Percentiles rank a stretch among this genome's conserved stretches.
These are phyloP conservation scores for Thymus mandschuricus DNA, from an alignment of 257 asterid species.

Conservation along the genomic window DNA sequence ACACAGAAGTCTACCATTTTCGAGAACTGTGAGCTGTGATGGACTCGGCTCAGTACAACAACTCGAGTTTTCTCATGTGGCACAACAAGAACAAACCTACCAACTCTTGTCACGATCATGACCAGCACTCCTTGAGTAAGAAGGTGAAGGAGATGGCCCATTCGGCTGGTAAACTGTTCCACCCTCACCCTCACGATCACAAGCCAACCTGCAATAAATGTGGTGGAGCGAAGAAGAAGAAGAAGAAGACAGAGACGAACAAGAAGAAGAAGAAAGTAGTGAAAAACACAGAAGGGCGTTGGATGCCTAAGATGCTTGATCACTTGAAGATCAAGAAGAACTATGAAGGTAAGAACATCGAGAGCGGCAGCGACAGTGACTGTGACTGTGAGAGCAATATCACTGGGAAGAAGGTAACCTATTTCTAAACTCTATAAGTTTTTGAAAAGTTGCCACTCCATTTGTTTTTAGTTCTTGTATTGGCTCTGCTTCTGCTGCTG, in stretches of 20 bases:
- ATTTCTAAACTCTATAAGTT: not conserved
- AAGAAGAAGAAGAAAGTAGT: not conserved
- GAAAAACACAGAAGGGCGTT: constrained; percentile 23
- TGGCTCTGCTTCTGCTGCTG: not conserved
- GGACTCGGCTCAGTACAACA: constrained; percentile 30
- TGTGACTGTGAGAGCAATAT: too few species aligned
- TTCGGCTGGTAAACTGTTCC: constrained; percentile 28
- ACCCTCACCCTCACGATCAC: constrained; percentile 15
- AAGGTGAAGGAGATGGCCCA: constrained; percentile 40
- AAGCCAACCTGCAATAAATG: not conserved
- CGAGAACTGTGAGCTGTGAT: not conserved
- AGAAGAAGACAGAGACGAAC: not conserved
- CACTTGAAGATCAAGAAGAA: constrained; percentile 18
- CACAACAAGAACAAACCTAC: constrained; percentile 17
- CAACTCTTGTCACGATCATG: not conserved
- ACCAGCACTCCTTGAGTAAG: constrained; percentile 11
- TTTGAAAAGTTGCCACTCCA: not conserved
- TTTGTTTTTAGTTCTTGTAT: not conserved
- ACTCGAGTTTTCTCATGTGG: constrained; percentile 5
- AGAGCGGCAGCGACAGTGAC: constrained; percentile 24
- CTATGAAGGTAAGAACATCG: not conserved
- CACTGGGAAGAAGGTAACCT: constrained; percentile 19
- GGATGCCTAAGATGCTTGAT: constrained; percentile 29
- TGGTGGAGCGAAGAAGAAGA: not conserved
- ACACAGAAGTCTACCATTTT: not conserved